A percentile compares a stretch with the other conserved stretches of the same genome.
phyloP scores from a whole-genome alignment of 345 rosid genomes.

The Populus simonii region DNA sequence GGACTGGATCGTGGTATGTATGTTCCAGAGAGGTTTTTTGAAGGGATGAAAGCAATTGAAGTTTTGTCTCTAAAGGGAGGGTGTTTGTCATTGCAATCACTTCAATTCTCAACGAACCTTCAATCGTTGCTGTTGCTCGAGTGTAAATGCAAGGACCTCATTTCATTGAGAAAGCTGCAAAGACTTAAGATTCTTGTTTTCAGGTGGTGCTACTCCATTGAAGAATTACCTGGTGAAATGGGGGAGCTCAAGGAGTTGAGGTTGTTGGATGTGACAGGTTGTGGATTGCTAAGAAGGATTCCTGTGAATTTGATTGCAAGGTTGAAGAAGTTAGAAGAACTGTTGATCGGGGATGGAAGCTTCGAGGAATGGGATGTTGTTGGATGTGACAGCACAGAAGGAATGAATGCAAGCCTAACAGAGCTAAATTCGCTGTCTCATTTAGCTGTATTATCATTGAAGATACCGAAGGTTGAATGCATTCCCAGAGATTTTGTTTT shows the following conservation, averaged over 20 bases:
- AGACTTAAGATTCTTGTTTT: conserved; percentile 3
- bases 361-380: no score
- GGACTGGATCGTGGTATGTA: background rate
- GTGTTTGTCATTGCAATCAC: background rate
- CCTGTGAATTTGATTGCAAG: no score
- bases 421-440: no score
- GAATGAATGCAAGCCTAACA: no score
- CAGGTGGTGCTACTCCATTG: background rate
- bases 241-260: background rate
- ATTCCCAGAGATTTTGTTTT: no score
- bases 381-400: no score
- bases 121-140: background rate
- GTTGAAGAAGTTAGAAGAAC: no score
- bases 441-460: no score
- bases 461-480: no score
- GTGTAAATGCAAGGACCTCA: background rate
- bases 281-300: fast-evolving
- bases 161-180: background rate
- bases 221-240: background rate
- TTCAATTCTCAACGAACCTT: background rate
- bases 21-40: background rate
- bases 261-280: no score
- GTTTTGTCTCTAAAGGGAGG: background rate
- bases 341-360: no score
- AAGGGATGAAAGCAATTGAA: background rate